A percentile compares a stretch with the other conserved stretches of the same genome.
Conservation (phyloP, 1,284 basidiomycete species). For the Melanopsichium pennsylvanicum region DNA sequence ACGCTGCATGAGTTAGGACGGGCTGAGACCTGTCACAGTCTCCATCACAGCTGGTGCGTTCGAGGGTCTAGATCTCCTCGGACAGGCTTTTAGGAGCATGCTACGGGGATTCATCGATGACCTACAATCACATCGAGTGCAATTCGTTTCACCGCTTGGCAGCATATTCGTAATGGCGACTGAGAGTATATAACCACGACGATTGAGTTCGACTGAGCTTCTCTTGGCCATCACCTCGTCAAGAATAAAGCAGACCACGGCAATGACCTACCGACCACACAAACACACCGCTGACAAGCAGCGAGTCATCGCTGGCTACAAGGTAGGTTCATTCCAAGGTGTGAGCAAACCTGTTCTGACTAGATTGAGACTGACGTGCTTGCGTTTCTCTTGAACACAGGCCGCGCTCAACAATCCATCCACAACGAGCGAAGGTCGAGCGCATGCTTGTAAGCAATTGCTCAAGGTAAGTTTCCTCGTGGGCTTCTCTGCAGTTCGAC, state of each 20-base stretch:
- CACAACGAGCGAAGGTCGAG: conserved; percentile 36
- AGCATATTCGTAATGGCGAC: neutral
- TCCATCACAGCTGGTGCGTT: neutral
- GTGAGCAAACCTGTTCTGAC: conserved; percentile 10
- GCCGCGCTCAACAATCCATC: conserved; percentile 51
- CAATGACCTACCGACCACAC: conserved; percentile 40
- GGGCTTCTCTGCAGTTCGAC: neutral
- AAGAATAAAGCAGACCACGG: neutral
- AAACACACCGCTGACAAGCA: conserved; percentile 42
- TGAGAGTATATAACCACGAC: conserved; percentile 8
- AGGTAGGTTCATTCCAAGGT: conserved; percentile 9
- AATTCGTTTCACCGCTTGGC: too few species aligned
- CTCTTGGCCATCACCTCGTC: neutral
- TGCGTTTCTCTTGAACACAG: too few species aligned
- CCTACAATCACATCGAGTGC: too few species aligned
- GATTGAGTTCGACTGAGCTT: neutral
- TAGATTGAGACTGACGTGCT: neutral
- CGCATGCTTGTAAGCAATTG: conserved; percentile 46
- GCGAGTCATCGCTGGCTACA: conserved; percentile 44
- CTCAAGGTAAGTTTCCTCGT: conserved; percentile 20
- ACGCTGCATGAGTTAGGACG: neutral
- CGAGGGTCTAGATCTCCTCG: conserved; percentile 13
- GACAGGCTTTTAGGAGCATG: conserved; percentile 4
- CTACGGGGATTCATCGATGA: conserved; percentile 10
- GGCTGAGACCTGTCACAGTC: neutral